phyloP scores from a whole-genome alignment of 495 filamentous ascomycete genomes.

The Lophiotrema nucula region DNA sequence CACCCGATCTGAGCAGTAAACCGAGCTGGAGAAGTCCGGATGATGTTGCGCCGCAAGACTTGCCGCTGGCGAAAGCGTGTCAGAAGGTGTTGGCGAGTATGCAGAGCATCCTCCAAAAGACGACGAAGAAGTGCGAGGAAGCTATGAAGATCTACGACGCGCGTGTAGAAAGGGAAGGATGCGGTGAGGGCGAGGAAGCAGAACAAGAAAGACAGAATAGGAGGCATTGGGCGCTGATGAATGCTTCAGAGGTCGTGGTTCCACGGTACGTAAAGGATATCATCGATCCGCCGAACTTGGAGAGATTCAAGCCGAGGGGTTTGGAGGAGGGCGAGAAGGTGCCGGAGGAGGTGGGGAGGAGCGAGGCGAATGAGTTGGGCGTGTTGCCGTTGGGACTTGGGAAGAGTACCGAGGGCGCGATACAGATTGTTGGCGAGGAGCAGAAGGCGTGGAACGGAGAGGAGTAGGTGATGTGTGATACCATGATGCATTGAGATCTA shows the following conservation, averaged over 20 bases:
- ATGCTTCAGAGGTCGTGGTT: slow-evolving; percentile 77
- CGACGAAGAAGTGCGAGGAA: slow-evolving; percentile 63
- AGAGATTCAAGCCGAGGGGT: slow-evolving; percentile 54
- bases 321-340: slow-evolving; percentile 39
- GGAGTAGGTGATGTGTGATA: not conserved
- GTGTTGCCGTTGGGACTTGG: slow-evolving; percentile 22
- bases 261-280: slow-evolving; percentile 68
- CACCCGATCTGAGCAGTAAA: slow-evolving; percentile 12
- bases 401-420: slow-evolving; percentile 3
- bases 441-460: not conserved
- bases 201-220: slow-evolving; percentile 58
- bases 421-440: slow-evolving; percentile 9
- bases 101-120: slow-evolving; percentile 79
- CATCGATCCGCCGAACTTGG: slow-evolving; percentile 56
- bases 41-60: slow-evolving; percentile 57
- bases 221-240: slow-evolving; percentile 64
- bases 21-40: slow-evolving; percentile 48
- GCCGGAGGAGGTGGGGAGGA: slow-evolving; percentile 26
- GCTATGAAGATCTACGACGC: slow-evolving; percentile 46
- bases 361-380: slow-evolving; percentile 29
- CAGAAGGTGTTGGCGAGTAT: slow-evolving; percentile 92
- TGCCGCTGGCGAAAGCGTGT: slow-evolving; percentile 78
- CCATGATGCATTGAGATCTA: too few species aligned
- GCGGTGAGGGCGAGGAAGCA: slow-evolving; percentile 35
- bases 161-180: slow-evolving; percentile 33